phyloP scores from a whole-genome alignment of 495 filamentous ascomycete genomes.

The Neurospora hispaniola region DNA sequence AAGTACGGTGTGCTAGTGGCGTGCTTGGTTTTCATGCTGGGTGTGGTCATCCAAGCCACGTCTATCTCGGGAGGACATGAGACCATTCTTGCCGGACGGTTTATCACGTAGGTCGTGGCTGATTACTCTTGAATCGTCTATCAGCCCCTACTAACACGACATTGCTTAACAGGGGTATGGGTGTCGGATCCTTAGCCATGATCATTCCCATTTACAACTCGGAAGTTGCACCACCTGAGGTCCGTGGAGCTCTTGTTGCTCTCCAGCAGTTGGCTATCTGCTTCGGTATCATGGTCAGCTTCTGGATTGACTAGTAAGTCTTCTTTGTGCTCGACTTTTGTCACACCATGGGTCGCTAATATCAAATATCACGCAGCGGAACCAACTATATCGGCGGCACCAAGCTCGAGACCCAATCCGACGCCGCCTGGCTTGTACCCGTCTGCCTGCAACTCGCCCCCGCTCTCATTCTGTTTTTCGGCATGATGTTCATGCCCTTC shows the following conservation, averaged over 20 bases:
- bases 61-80: slow-evolving; percentile 44
- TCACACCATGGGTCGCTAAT: slow-evolving; percentile 12
- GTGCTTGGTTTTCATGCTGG: slow-evolving; percentile 61
- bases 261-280: slow-evolving; percentile 75
- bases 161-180: slow-evolving; percentile 42
- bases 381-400: slow-evolving; percentile 73
- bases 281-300: slow-evolving; percentile 72
- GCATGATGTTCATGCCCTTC: slow-evolving; percentile 76
- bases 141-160: not conserved
- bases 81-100: slow-evolving; percentile 62
- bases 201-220: slow-evolving; percentile 62
- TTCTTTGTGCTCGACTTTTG: not conserved
- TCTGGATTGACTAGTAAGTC: slow-evolving; percentile 67
- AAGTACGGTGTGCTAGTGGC: slow-evolving; percentile 68
- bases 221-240: slow-evolving; percentile 51
- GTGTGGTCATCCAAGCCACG: slow-evolving; percentile 62
- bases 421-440: slow-evolving; percentile 60
- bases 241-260: slow-evolving; percentile 61
- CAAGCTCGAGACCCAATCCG: slow-evolving; percentile 43
- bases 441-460: slow-evolving; percentile 53
- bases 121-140: not conserved
- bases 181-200: slow-evolving; percentile 58
- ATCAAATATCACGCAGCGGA: slow-evolving; percentile 25
- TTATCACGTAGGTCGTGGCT: slow-evolving; percentile 45
- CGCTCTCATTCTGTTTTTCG: slow-evolving; percentile 48